Conservation (phyloP, 129 eudicot genomes). For the Centrapalus pauciflorus region DNA sequence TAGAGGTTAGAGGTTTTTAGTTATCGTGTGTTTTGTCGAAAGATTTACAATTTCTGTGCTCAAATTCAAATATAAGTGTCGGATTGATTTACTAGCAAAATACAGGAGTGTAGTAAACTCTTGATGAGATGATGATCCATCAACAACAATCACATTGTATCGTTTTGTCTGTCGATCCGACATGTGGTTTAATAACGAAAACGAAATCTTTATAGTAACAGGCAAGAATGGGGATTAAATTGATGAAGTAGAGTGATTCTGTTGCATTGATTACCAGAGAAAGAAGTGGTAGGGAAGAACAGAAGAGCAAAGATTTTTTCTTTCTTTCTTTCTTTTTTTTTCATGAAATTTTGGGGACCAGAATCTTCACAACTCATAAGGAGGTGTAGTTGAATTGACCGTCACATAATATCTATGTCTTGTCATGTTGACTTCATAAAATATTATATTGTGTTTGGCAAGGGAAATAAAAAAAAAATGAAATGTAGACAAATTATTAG, state of each 20-base stretch:
- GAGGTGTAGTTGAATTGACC: conserved; percentile 15
- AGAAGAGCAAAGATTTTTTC: conserved; percentile 11
- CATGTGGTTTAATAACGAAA: no score
- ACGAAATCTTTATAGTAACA: no score
- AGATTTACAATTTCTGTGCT: neutral
- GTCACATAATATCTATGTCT: conserved; percentile 30
- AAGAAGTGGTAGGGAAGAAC: conserved; percentile 26
- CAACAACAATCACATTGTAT: no score
- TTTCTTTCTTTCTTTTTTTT: no score
- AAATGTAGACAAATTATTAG: no score
- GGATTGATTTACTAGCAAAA: neutral
- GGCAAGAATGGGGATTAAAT: no score
- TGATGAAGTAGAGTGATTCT: conserved; percentile 10
- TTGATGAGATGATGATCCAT: no score
- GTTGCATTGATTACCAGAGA: conserved; percentile 17
- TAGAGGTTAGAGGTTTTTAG: conserved; percentile 18
- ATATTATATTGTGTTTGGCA: no score
- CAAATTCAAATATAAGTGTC: neutral
- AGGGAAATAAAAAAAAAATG: no score
- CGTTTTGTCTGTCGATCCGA: no score
- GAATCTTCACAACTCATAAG: conserved; percentile 21
- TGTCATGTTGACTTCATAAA: no score
- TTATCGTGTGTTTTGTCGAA: neutral
- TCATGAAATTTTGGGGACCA: conserved; percentile 9
- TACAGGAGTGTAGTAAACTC: neutral